Percentiles rank a stretch among this genome's conserved stretches.
These are phyloP conservation scores for Populus tomentosa DNA, from an alignment of 441 rosid species.

Conservation along the genomic window DNA sequence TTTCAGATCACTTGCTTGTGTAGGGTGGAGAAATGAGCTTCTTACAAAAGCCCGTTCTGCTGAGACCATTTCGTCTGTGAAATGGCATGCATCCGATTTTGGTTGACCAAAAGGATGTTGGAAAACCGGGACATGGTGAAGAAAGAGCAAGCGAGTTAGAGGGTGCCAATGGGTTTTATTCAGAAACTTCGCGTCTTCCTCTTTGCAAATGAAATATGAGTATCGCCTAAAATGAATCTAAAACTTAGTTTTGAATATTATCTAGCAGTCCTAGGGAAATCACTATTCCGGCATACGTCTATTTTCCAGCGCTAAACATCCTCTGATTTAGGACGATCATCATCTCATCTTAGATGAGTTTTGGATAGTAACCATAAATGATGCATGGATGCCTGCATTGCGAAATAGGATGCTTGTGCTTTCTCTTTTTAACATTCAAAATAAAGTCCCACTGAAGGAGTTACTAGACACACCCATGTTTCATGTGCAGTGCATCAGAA, in stretches of 20 bases:
- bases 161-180: not conserved
- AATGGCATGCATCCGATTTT: not conserved
- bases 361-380: not conserved
- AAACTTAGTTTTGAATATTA: not conserved
- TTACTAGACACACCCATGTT: not conserved
- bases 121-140: not conserved
- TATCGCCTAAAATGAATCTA: not conserved
- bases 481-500: constrained; percentile 71
- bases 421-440: not conserved
- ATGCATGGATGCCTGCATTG: not conserved
- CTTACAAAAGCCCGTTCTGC: not conserved
- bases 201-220: not conserved
- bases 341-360: not conserved
- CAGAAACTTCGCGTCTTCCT: not conserved
- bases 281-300: not conserved
- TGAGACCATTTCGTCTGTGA: not conserved
- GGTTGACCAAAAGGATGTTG: constrained; percentile 1
- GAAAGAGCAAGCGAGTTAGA: not conserved
- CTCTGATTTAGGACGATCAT: not conserved
- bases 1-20: constrained; percentile 1
- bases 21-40: constrained; percentile 1
- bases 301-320: not conserved
- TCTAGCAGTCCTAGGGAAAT: not conserved
- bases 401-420: not conserved
- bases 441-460: not conserved